Percentiles rank a stretch among this genome's conserved stretches.
These are phyloP conservation scores for Pichia sp. DNA, from an alignment of 1,139 yeast genomes.

Conservation along the genomic window DNA sequence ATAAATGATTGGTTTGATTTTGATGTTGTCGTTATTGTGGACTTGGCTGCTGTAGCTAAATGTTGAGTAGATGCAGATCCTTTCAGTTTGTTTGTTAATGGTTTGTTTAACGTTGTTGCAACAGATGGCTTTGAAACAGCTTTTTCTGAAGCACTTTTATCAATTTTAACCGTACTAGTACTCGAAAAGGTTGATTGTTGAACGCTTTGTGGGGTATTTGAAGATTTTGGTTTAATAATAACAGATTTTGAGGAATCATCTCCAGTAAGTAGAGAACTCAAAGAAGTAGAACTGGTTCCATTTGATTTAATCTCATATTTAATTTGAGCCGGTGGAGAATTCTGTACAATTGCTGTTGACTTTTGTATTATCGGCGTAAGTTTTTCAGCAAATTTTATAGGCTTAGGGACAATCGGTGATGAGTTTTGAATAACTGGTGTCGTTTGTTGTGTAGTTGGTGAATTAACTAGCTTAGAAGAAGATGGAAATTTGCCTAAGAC, in stretches of 20 bases:
- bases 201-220: not conserved
- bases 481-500: not conserved
- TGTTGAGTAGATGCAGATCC: not conserved
- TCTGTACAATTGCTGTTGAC: too few species aligned
- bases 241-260: constrained; percentile 13
- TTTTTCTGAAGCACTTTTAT: not conserved
- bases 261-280: constrained; percentile 9
- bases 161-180: not conserved
- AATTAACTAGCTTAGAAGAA: not conserved
- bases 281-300: constrained; percentile 1
- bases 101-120: not conserved
- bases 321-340: not conserved
- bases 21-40: not conserved
- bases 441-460: too few species aligned
- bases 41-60: not conserved
- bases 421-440: too few species aligned
- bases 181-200: not conserved
- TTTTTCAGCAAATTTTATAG: too few species aligned
- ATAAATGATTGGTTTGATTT: constrained; percentile 4
- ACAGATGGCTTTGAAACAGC: not conserved
- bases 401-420: too few species aligned
- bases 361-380: too few species aligned
- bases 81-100: not conserved
- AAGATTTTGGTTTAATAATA: constrained; percentile 4
- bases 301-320: not conserved